Evolutionary conservation across 176 grass and related monocot genomes (phyloP), one percentile per base, ranked within the genome.

Genomic region (Carex kokanica): DNA sequence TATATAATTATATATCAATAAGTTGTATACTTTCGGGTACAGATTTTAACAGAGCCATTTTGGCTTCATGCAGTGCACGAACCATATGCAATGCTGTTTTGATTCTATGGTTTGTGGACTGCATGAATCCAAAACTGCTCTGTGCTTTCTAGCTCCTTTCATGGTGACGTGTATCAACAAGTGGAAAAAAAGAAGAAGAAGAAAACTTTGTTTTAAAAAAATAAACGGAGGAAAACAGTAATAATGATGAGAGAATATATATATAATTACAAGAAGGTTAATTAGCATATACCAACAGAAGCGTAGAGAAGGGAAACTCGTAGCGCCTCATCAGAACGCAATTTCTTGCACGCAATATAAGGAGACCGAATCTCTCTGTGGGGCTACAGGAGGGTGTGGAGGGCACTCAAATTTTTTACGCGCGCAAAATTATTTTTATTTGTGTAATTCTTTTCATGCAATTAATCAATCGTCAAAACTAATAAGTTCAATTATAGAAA

Each of bases 331-430:
- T 47, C 67, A 45, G 67, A 40, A 70, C 8, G 36, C 67, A 43
- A 45, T 71, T 71, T 71, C 67, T 71, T 43, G 38, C 38, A 71
- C 67, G 67, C 67, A 71, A 71, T 43, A 69, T 3, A 29, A 69
- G 65, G 2, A 71, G 38, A 71, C 8, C 67, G 67, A 71, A 71
- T 71, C 67, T 71, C 8, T 21, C 17, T 71, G 67, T 71, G 67
- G 67, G 38, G 17, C 67, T 43, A 71, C 8, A 1, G 34, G 38
- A 43, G 38, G 67, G 36, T 71, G 38, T 71, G 67, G 67, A 71
- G 38, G 45, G 67, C 67, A 71, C 67, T 45, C 29, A 71, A 71
- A 36, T 38, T 17, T 40, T 38, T 71, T 36, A 71, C 7, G 34
- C 67, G 12, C 2, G 6, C 34, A 43, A 16, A n/a, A n/a, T 21